Percentiles rank a stretch among this genome's conserved stretches.
phyloP scores from a whole-genome alignment of 768 basidiomycete genomes.

The Tylopilus intermedius region DNA sequence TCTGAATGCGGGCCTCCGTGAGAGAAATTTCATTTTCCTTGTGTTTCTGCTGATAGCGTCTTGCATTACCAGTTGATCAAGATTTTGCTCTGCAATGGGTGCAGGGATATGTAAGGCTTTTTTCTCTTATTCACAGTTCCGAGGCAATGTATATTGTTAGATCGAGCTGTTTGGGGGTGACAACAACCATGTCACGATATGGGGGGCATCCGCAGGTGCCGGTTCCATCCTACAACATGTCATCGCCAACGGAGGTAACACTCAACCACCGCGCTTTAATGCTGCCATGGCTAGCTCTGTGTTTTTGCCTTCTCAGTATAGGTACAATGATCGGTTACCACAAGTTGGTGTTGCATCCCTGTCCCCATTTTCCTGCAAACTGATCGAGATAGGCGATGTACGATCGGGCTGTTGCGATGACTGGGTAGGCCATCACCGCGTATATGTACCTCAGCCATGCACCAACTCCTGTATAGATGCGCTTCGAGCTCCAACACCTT shows the following conservation, averaged over 20 bases:
- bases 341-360: neutral
- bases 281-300: slow-evolving; percentile 8
- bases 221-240: slow-evolving; percentile 11
- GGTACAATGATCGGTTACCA: slow-evolving; percentile 4
- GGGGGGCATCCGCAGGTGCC: slow-evolving; percentile 8
- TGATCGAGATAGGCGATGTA: slow-evolving; percentile 1
- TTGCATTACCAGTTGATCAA: slow-evolving; percentile 29
- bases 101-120: slow-evolving; percentile 26
- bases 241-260: slow-evolving; percentile 5
- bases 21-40: neutral
- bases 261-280: slow-evolving; percentile 3
- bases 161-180: slow-evolving; percentile 34
- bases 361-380: too few relatives aligned
- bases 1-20: slow-evolving; percentile 6
- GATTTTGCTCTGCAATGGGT: slow-evolving; percentile 32
- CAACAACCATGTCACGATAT: slow-evolving; percentile 10
- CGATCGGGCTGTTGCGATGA: neutral
- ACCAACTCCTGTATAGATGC: neutral
- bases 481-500: slow-evolving; percentile 1
- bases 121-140: neutral
- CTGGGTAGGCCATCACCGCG: neutral
- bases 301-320: slow-evolving; percentile 5
- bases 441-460: too few relatives aligned
- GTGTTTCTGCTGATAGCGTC: neutral
- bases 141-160: slow-evolving; percentile 8